A percentile compares a stretch with the other conserved stretches of the same genome.
phyloP scores from a whole-genome alignment of 805 yeast genomes.

The Torulaspora franciscae region DNA sequence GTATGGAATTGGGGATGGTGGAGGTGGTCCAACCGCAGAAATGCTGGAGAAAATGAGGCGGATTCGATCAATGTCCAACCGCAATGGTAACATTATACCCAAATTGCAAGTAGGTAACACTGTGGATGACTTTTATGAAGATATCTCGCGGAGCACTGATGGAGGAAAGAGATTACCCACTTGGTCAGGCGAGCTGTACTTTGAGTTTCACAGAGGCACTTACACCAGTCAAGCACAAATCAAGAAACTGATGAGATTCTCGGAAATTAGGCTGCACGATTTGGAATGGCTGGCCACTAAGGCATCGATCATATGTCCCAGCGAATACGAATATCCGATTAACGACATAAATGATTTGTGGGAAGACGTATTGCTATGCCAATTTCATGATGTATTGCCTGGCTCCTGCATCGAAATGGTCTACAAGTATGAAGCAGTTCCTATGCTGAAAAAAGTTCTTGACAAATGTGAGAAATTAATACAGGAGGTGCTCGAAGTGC shows the following conservation, averaged over 20 bases:
- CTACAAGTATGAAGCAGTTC: constrained; percentile 80
- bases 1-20: constrained; percentile 96
- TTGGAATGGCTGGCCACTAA: constrained; percentile 77
- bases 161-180: constrained; percentile 67
- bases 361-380: constrained; percentile 87
- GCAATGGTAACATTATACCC: constrained; percentile 69
- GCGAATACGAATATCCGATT: constrained; percentile 65
- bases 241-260: constrained; percentile 70
- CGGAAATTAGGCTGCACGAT: constrained; percentile 77
- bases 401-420: constrained; percentile 95
- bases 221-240: constrained; percentile 90
- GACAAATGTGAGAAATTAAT: constrained; percentile 50
- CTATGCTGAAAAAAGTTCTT: constrained; percentile 60
- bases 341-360: constrained; percentile 64
- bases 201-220: constrained; percentile 96
- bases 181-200: constrained; percentile 91
- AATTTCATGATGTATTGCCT: constrained; percentile 96
- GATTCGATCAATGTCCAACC: constrained; percentile 80
- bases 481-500: constrained; percentile 44
- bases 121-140: constrained; percentile 75
- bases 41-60: constrained; percentile 91
- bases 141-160: constrained; percentile 55
- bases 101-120: constrained; percentile 66
- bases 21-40: constrained; percentile 95
- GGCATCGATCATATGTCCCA: constrained; percentile 49